phyloP scores from a whole-genome alignment of 352 stramenopile genomes.

The Phytophthora fragariaefolia region DNA sequence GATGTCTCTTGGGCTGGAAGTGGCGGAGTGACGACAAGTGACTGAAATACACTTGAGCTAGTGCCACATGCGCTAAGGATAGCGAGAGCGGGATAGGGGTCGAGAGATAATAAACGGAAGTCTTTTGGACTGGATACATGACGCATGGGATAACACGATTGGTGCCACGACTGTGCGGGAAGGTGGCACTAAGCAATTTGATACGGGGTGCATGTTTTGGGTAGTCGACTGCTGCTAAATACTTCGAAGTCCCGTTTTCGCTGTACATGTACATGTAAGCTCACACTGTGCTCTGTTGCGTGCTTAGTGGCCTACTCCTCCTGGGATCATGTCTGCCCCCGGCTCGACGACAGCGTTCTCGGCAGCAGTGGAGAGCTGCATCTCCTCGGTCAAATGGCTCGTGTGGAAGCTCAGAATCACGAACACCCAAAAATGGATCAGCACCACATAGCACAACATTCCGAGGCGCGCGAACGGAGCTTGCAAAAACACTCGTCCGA shows the following conservation, averaged over 20 bases:
- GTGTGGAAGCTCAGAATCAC: slow-evolving; percentile 90
- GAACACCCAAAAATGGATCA: slow-evolving; percentile 90
- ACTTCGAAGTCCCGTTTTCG: too few species aligned
- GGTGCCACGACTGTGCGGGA: background rate
- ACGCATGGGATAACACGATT: background rate
- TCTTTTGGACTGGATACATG: slow-evolving; percentile 19
- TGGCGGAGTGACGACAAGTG: slow-evolving; percentile 7
- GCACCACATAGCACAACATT: slow-evolving; percentile 76
- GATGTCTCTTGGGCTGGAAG: background rate
- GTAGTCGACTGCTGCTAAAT: slow-evolving; percentile 1
- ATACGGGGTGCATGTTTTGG: background rate
- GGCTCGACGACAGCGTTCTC: slow-evolving; percentile 31
- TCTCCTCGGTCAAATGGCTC: slow-evolving; percentile 82
- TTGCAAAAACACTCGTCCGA: slow-evolving; percentile 80
- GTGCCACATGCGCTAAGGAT: slow-evolving; percentile 12
- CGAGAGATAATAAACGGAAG: slow-evolving; percentile 7
- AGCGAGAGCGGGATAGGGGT: slow-evolving; percentile 3
- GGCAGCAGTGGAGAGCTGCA: slow-evolving; percentile 45
- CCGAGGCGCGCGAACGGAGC: slow-evolving; percentile 77
- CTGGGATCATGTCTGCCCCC: slow-evolving; percentile 38
- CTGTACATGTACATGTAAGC: too few species aligned
- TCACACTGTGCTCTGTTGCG: too few species aligned
- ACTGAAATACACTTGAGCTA: background rate
- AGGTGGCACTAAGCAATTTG: too few species aligned
- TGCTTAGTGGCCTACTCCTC: slow-evolving; percentile 26